Evolutionary conservation across 768 basidiomycete genomes (phyloP), one percentile per base, ranked within the genome.

Genomic region (Xanthoconium stramineum): DNA sequence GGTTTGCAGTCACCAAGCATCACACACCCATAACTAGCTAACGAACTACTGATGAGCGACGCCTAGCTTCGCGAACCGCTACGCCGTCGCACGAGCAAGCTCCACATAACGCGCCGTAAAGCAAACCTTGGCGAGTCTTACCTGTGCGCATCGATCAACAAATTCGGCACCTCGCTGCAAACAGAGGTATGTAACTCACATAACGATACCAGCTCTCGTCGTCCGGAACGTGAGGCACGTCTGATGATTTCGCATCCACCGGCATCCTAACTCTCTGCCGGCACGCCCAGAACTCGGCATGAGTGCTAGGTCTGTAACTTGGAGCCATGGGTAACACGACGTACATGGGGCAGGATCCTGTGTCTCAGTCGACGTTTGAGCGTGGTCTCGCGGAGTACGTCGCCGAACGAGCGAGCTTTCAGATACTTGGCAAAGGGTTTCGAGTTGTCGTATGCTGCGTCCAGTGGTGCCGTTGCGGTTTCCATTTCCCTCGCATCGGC

Each of bases 301-400:
- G 14, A 32, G 42, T 8, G 5, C 5, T 20, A 5, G 11, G n/a
- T 44, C 29, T 6, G 12, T 35, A 17, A 17, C 45, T 12, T 33
- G 20, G 11, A 17, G 14, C 3, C 5, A 36, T 4, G 46, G 4
- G 8, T 14, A 60, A 3, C 76, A 73, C 5, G 48, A 59, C 71
- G 53, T 53, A 78, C 77, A 55, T 76, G 74, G n/a, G 77, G 71
- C 19, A 78, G 60, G 35, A 79, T 69, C 45, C 50, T 75, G 69
- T 63, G 64, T 57, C 42, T 68, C 36, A 53, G 53, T 62, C 61
- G 71, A 52, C 56, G 61, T 52, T 55, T 72, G 60, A 63, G 63
- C 50, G 3, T 65, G 24, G 35, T 38, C 46, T 65, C 52, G 59
- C 62, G 39, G 44, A 66, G 37, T 61, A 62, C 46, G 5, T 56